A percentile compares a stretch with the other conserved stretches of the same genome.
These are phyloP conservation scores for Exophiala aquamarina DNA, from an alignment of 2,329 filamentous ascomycete species.

Conservation along the genomic window DNA sequence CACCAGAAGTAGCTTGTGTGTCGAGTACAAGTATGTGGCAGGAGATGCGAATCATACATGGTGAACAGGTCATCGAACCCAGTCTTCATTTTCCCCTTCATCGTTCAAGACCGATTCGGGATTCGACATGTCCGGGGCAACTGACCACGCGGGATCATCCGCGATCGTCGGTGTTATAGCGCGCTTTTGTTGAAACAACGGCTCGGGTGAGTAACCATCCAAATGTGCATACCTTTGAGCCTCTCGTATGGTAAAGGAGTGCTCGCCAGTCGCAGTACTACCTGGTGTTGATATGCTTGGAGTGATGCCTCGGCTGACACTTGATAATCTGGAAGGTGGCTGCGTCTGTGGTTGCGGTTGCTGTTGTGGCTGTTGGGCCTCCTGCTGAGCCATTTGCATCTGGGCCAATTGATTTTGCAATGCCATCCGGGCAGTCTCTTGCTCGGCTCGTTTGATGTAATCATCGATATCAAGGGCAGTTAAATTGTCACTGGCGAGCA, in stretches of 20 bases:
- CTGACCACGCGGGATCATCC: conserved; percentile 28
- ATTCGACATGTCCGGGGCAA: conserved; percentile 23
- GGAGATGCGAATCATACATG: too few species aligned
- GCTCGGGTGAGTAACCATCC: conserved; percentile 3
- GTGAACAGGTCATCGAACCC: conserved; percentile 25
- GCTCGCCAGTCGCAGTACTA: conserved; percentile 18
- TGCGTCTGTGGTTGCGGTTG: neutral
- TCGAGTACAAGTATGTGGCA: too few species aligned
- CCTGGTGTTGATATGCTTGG: conserved; percentile 22
- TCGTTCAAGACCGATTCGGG: conserved; percentile 24
- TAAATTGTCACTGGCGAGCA: conserved; percentile 41
- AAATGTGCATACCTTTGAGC: conserved; percentile 28
- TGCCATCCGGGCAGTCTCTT: conserved; percentile 25
- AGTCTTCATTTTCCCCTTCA: conserved; percentile 28
- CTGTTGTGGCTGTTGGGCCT: conserved; percentile 7
- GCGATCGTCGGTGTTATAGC: conserved; percentile 1
- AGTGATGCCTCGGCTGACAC: conserved; percentile 24
- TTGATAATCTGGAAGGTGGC: conserved; percentile 16
- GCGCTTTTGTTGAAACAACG: neutral
- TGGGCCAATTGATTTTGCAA: conserved; percentile 22
- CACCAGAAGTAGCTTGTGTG: too few species aligned
- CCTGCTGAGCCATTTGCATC: conserved; percentile 19
- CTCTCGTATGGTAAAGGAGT: conserved; percentile 26
- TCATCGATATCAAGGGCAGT: conserved; percentile 45
- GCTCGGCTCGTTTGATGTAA: conserved; percentile 37